phyloP scores from a whole-genome alignment of 176 grass and related monocot genomes.

The Neostapfia colusana region DNA sequence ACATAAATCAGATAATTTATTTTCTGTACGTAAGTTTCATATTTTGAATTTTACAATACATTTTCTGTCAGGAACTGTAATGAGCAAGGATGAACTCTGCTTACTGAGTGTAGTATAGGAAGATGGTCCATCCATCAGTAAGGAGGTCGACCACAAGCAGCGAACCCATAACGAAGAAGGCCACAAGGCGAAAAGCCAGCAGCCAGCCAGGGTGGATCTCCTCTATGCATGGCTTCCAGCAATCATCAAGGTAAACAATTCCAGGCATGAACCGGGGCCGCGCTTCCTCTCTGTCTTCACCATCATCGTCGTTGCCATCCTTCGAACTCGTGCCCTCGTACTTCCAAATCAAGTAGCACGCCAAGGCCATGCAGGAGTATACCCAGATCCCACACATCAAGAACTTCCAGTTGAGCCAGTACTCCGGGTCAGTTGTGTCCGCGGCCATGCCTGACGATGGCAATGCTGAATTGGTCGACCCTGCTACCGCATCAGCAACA shows the following conservation, averaged over 20 bases:
- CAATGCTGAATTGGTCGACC: conserved; percentile 14
- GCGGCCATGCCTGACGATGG: conserved; percentile 39
- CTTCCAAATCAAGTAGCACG: conserved; percentile 53
- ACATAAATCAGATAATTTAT: conserved; percentile 5
- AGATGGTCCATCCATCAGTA: conserved; percentile 55
- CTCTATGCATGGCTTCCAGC: conserved; percentile 68
- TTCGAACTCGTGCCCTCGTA: conserved; percentile 33
- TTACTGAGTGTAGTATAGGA: conserved; percentile 86
- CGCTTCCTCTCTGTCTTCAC: conserved; percentile 20
- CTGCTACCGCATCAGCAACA: conserved; percentile 11
- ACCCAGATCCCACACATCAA: conserved; percentile 49
- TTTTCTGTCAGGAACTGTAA: not conserved
- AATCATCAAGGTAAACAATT: conserved; percentile 60
- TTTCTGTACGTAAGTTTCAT: conserved; percentile 5
- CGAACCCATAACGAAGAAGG: conserved; percentile 48
- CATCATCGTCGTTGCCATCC: not conserved
- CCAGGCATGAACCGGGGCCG: not conserved
- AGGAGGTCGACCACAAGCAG: conserved; percentile 48
- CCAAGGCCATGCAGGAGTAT: conserved; percentile 49
- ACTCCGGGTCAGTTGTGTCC: conserved; percentile 42
- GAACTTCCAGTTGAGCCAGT: conserved; percentile 73
- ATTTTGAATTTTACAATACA: not conserved
- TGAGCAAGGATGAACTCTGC: conserved; percentile 10
- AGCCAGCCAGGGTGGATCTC: conserved; percentile 77
- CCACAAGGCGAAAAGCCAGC: conserved; percentile 54